Conservation (phyloP, 2,329 filamentous ascomycete genomes). For the Trichoderma citrinoviride region DNA sequence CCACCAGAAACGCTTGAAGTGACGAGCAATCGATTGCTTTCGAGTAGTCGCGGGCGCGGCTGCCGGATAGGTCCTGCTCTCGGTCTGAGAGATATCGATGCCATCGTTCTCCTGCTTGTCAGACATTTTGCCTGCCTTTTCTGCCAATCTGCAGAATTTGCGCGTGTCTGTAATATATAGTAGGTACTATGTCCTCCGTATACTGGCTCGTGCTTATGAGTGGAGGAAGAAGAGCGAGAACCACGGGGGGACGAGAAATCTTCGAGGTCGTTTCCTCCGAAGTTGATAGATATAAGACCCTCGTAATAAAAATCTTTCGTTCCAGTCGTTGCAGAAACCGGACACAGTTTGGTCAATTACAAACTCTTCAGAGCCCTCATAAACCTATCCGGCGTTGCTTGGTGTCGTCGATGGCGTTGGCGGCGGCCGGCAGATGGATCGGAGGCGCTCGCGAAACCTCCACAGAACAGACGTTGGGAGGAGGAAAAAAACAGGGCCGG, state of each 20-base stretch:
- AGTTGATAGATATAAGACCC: not conserved
- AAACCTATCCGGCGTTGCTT: not conserved
- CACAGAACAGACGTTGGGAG: conserved; percentile 8
- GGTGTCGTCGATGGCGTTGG: conserved; percentile 9
- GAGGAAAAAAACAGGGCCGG: conserved; percentile 14
- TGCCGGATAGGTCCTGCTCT: conserved; percentile 30
- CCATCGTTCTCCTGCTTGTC: conserved; percentile 40
- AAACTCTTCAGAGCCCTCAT: conserved; percentile 2
- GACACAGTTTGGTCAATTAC: conserved; percentile 1
- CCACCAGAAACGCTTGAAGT: conserved; percentile 62
- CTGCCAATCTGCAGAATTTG: not conserved
- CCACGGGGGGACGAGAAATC: not conserved
- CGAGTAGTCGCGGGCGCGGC: conserved; percentile 36
- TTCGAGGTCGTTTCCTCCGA: not conserved
- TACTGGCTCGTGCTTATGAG: too few relatives aligned
- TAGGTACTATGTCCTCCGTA: too few relatives aligned
- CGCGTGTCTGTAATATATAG: not conserved
- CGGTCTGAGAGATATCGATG: conserved; percentile 36
- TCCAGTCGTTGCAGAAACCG: conserved; percentile 4
- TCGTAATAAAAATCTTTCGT: not conserved
- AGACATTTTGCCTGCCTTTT: conserved; percentile 34
- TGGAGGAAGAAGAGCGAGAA: not conserved
- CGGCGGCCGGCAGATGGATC: conserved; percentile 2
- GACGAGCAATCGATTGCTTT: conserved; percentile 40
- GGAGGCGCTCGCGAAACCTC: conserved; percentile 18